Percentiles rank a stretch among this genome's conserved stretches.
Conservation (phyloP, 805 yeast genomes). For the Starmera pachycereana region DNA sequence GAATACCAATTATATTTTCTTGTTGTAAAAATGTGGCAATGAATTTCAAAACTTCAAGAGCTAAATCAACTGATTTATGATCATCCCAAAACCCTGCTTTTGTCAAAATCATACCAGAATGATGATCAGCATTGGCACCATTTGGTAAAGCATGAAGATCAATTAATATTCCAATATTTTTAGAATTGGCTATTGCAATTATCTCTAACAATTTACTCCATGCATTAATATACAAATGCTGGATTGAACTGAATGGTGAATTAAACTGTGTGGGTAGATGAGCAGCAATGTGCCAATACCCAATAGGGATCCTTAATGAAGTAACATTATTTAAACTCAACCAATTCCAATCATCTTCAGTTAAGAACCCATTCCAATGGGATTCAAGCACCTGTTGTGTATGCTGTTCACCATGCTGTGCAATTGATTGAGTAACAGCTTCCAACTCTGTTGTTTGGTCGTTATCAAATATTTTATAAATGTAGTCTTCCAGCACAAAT, state of each 20-base stretch:
- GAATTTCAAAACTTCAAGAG: constrained; percentile 43
- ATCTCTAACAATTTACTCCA: constrained; percentile 56
- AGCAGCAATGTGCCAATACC: constrained; percentile 75
- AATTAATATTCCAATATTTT: constrained; percentile 64
- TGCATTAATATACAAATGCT: constrained; percentile 54
- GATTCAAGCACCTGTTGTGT: constrained; percentile 43
- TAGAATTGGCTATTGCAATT: constrained; percentile 46
- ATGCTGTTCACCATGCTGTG: constrained; percentile 39
- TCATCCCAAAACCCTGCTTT: constrained; percentile 57
- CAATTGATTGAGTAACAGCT: constrained; percentile 44
- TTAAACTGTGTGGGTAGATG: constrained; percentile 33
- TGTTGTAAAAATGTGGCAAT: constrained; percentile 50
- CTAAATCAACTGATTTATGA: constrained; percentile 29
- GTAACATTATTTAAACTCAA: constrained; percentile 58
- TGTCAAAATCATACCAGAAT: constrained; percentile 60
- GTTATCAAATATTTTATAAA: constrained; percentile 50
- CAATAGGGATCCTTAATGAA: constrained; percentile 77
- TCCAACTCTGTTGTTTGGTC: constrained; percentile 62
- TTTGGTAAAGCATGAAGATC: constrained; percentile 89
- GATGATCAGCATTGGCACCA: constrained; percentile 83
- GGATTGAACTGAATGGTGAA: constrained; percentile 40
- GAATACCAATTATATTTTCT: constrained; percentile 74
- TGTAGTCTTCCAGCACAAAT: constrained; percentile 76
- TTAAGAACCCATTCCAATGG: constrained; percentile 58
- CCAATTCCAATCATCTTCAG: constrained; percentile 75